phyloP scores from a whole-genome alignment of 176 grass and related monocot genomes.

The Alloteropsis semialata region DNA sequence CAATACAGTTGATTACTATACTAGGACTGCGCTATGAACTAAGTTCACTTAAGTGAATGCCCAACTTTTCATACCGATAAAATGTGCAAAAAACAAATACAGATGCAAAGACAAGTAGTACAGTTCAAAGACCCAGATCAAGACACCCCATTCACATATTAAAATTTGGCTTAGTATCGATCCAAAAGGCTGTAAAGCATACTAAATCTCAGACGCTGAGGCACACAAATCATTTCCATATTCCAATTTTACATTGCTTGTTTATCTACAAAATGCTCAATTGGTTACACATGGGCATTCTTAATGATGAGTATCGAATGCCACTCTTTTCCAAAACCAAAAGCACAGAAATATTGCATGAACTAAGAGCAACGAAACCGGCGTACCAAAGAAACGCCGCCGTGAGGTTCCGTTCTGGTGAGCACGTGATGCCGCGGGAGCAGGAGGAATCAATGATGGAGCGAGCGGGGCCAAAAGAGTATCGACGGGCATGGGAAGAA shows the following conservation, averaged over 20 bases:
- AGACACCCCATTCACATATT: neutral
- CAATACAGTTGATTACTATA: neutral
- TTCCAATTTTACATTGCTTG: neutral
- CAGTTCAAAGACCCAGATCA: neutral
- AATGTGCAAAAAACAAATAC: neutral
- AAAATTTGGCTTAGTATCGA: neutral
- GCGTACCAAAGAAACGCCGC: conserved; percentile 4
- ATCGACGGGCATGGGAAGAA: conserved; percentile 1
- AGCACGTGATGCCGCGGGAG: neutral
- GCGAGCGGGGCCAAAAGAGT: neutral
- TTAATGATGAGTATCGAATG: neutral
- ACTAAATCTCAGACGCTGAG: neutral
- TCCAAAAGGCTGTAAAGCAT: neutral
- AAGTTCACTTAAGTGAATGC: neutral
- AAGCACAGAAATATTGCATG: neutral
- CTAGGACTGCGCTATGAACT: neutral
- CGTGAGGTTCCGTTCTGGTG: neutral
- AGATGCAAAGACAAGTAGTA: neutral
- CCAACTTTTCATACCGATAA: neutral
- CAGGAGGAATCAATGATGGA: neutral
- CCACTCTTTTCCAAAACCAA: neutral
- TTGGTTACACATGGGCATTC: neutral
- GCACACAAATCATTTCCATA: neutral
- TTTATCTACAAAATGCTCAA: neutral
- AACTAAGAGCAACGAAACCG: neutral